Conservation (phyloP, 371 early-diverging fungal species). For the Smittium mucronatum region DNA sequence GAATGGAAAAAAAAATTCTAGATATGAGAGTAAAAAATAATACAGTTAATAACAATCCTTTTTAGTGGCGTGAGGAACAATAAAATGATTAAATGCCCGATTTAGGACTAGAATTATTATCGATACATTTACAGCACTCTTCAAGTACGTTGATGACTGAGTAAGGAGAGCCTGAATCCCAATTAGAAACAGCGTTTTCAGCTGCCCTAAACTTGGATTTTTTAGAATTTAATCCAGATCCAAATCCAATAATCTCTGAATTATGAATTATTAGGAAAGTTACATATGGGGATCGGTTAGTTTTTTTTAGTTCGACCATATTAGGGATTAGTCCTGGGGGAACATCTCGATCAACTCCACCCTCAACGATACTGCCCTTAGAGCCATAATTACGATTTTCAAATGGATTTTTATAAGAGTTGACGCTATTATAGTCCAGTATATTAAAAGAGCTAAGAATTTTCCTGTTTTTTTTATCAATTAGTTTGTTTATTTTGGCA, state of each 20-base stretch:
- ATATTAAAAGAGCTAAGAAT: no score
- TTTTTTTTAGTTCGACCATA: neutral
- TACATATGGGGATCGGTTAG: neutral
- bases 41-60: no score
- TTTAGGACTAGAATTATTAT: no score
- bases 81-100: no score
- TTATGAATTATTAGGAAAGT: neutral
- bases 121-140: neutral
- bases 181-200: neutral
- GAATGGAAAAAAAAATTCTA: no score
- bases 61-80: no score
- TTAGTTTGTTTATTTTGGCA: neutral
- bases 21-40: no score
- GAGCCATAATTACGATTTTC: neutral
- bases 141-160: neutral
- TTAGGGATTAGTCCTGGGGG: neutral
- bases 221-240: neutral
- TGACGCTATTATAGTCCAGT: no score
- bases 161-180: neutral
- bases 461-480: neutral
- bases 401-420: neutral
- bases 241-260: neutral
- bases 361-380: neutral
- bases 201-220: neutral
- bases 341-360: neutral